These are phyloP conservation scores for Barnettozyma pratensis DNA, from an alignment of 805 yeast genomes.

Conservation along the genomic window DNA sequence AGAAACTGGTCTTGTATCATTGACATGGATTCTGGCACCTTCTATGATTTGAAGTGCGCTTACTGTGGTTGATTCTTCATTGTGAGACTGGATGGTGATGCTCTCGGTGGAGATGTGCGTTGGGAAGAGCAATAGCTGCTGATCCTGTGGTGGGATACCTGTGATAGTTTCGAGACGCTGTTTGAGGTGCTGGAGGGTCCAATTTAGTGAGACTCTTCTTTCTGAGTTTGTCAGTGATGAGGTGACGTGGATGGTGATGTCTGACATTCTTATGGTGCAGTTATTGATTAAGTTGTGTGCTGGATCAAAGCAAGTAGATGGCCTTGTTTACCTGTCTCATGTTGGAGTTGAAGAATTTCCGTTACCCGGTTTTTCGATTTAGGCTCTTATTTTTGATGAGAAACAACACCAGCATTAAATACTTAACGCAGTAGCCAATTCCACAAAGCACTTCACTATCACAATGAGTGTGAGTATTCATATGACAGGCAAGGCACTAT, in stretches of 20 bases:
- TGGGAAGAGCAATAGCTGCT: slow-evolving; percentile 44
- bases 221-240: slow-evolving; percentile 68
- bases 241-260: slow-evolving; percentile 53
- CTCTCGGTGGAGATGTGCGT: slow-evolving; percentile 26
- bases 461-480: neutral
- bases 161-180: slow-evolving; percentile 60
- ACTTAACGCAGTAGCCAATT: too few relatives aligned
- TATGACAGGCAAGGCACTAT: neutral
- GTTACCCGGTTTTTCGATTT: neutral
- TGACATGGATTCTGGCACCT: slow-evolving; percentile 50
- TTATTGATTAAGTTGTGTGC: too few relatives aligned
- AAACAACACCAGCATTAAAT: too few relatives aligned
- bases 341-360: neutral
- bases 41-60: slow-evolving; percentile 25
- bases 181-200: slow-evolving; percentile 53
- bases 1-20: slow-evolving; percentile 50
- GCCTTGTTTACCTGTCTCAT: too few relatives aligned
- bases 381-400: neutral
- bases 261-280: slow-evolving; percentile 15
- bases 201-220: slow-evolving; percentile 54
- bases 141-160: slow-evolving; percentile 62
- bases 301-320: too few relatives aligned
- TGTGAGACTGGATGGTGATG: slow-evolving; percentile 9
- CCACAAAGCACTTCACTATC: neutral
- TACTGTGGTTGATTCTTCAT: slow-evolving; percentile 14